Base-by-base conservation (phyloP, 352 stramenopile genomes). In the Phytopythium oedochilum region DNA sequence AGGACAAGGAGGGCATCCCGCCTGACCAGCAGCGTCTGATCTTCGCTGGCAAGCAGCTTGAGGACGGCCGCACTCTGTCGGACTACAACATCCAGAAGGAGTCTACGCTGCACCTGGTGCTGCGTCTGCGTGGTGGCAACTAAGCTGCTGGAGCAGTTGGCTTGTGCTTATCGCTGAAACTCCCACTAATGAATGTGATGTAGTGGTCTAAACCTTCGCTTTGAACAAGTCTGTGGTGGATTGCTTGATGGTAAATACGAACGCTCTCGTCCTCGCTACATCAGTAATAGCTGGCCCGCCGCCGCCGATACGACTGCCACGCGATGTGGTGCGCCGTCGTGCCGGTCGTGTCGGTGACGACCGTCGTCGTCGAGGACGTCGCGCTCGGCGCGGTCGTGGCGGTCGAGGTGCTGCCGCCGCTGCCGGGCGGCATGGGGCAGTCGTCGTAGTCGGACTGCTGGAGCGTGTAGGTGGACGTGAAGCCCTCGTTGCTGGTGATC, bases 21-120 rank as follows among this genome's bases (percentile, higher is more conserved):
- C 77, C 89, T 25, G 95, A 98, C 62, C 92, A 98, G 75, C 94
- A 98, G 71, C 78, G 94, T 46, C 77, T 98, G 51, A 98, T 98
- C 63, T 98, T 98, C 66, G 91, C 83, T 36, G 92, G 94, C 49
- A 96, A 98, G 71, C 91, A 98, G 77, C 75, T 98, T n/a, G 88
- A 97, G 61, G 89, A 96, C 59, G 76, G 76, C 29, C 96, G 95
- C 64, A 96, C 90, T n/a, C 72, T 98, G 25, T 81, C 80, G 48
- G 59, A 54, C 75, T 98, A 97, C 77, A 87, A 97, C 66, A 92
- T 98, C 56, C 87, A 97, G 69, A 97, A 97, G 77, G 92, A 98
- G 68, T 97, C 85, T 48, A 98, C 91, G 28, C 69, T 98, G 20
- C 90, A 97, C 71, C 69, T 98, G 55, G 92, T 97, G 51, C 68